Base-by-base conservation (phyloP, 176 grass and related monocot species). In the Carex kokanica region DNA sequence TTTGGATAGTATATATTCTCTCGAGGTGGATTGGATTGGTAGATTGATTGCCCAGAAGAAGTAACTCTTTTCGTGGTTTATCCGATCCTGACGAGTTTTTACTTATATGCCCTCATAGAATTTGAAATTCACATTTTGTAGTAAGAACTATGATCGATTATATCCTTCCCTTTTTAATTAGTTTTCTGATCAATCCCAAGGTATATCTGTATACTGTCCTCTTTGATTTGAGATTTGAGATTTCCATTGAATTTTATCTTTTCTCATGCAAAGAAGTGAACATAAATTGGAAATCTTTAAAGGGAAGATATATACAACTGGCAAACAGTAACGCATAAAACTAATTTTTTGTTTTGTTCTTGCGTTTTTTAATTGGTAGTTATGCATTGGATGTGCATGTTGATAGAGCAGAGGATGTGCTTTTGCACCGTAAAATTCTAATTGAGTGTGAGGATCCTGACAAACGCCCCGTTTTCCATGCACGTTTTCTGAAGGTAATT, bases 381-480 rank as follows among this genome's bases (percentile, higher is more conserved):
- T 98, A 98, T 65, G 78, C 86, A 49, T 85, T 90, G 75, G 96
- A 98, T 86, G 53, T 98, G 11, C 40, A 93, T 64, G 81, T 91
- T 15, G 86, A 89, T 12, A 88, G 49, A 83, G 84, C 91, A 4
- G 91, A 93, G 83, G 91, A 95, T 87, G 96, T 98, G 58, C 85
- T 98, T 31, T 86, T 98, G 56, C 96, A 98, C 88, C 82, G 87
- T 14, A 84, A 81, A 69, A 95, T 98, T 80, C 93, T 98, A 74
- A 83, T 73, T 38, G 88, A 93, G 18, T 94, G 88, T 78, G 78
- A 90, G 45, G 88, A 93, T 81, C 89, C 90, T 18, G 77, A 83
- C 17, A 95, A 93, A 54, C 89, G 93, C 1, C 96, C 95, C 0
- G 58, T 98, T 86, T 95, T 93, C 89, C 89, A 93, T 90, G 93